Base-by-base conservation (phyloP, 208 protist genomes). In the Eutreptiella sp. region DNA sequence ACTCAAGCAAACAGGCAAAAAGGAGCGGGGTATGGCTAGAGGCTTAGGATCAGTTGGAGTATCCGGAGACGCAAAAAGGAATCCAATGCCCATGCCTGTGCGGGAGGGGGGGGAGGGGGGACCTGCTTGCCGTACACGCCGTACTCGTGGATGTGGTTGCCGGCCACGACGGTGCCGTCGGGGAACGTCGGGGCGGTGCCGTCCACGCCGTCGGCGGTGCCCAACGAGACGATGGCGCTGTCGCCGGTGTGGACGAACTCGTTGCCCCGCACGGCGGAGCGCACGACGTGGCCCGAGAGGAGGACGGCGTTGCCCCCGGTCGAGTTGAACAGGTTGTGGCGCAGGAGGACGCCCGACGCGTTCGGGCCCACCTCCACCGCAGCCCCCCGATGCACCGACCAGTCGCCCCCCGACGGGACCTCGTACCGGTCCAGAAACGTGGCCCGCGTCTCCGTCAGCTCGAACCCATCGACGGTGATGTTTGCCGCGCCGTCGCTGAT, bases 61-160 rank as follows among this genome's bases (percentile, higher is more conserved):
- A n/a, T n/a, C n/a, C n/a, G n/a, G n/a, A n/a, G n/a, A n/a, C n/a
- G n/a, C n/a, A n/a, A n/a, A n/a, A n/a, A n/a, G n/a, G n/a, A n/a
- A n/a, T n/a, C n/a, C n/a, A n/a, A n/a, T n/a, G n/a, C n/a, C n/a
- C n/a, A n/a, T n/a, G n/a, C n/a, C n/a, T n/a, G n/a, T n/a, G n/a
- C n/a, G n/a, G n/a, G n/a, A n/a, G n/a, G n/a, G n/a, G n/a, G n/a
- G n/a, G n/a, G n/a, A n/a, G n/a, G n/a, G n/a, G n/a, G n/a, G n/a
- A n/a, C n/a, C 53, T 62, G 54, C 53, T 62, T 62, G 46, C n/a
- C 19, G 53, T 62, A 62, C 43, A 62, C 34, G 9, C 54, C 54
- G 24, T 61, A n/a, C 9, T 33, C 19, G 32, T 62, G n/a, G 53
- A 58, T 64, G 27, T 21, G 21, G 38, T 62, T 62, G 43, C 19